Percentiles rank a stretch among this genome's conserved stretches.
Evolutionary conservation across 106 monocot genomes (phyloP).

Genomic region (Dioscorea zingiberensis): DNA sequence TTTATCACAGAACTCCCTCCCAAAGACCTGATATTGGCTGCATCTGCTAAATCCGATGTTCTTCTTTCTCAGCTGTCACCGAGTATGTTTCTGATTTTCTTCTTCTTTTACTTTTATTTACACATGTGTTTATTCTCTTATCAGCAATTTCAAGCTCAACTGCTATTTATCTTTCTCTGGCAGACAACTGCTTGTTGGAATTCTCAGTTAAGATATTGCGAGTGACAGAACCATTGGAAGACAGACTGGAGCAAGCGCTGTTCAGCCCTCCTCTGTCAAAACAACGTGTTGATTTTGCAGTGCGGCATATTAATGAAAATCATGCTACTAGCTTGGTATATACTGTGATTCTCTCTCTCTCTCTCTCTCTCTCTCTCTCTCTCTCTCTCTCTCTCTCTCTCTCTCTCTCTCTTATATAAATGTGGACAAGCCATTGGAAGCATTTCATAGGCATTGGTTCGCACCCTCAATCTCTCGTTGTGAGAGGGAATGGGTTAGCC

Average conservation of each 20-base stretch:
- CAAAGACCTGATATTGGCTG: slow-evolving; percentile 66
- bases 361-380: background rate
- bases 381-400: no score
- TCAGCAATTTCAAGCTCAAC: no score
- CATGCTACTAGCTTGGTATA: slow-evolving; percentile 65
- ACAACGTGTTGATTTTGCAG: slow-evolving; percentile 90
- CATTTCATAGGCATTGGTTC: no score
- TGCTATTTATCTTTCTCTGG: slow-evolving; percentile 9
- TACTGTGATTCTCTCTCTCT: background rate
- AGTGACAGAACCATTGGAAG: slow-evolving; percentile 76
- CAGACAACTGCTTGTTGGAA: slow-evolving; percentile 66
- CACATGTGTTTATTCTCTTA: background rate
- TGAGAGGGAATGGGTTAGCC: no score
- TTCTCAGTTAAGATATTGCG: slow-evolving; percentile 57
- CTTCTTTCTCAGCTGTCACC: slow-evolving; percentile 42
- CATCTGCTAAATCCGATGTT: slow-evolving; percentile 41
- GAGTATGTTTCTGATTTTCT: slow-evolving; percentile 22
- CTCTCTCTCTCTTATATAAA: no score
- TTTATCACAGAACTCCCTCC: slow-evolving; percentile 48
- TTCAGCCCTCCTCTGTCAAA: slow-evolving; percentile 90
- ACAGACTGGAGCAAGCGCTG: slow-evolving; percentile 88
- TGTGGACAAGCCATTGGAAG: no score
- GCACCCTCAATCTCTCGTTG: no score
- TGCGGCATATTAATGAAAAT: slow-evolving; percentile 56
- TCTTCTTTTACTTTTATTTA: background rate